A percentile compares a stretch with the other conserved stretches of the same genome.
Conservation (phyloP, 2,329 filamentous ascomycete genomes). For the Scedosporium dehoogii region DNA sequence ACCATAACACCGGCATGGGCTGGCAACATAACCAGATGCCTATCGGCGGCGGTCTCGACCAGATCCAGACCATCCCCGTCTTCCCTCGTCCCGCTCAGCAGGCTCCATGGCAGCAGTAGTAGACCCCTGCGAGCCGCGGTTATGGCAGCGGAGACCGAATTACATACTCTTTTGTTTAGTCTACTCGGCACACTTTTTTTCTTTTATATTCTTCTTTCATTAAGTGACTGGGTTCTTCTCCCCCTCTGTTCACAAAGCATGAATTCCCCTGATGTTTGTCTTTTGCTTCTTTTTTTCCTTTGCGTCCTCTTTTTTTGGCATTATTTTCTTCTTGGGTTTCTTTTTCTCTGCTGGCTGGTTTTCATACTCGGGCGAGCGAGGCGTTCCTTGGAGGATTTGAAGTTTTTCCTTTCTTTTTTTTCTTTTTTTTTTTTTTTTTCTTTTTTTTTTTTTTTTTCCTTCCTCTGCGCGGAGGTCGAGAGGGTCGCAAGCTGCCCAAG, state of each 20-base stretch:
- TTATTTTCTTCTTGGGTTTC: neutral
- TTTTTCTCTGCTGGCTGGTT: neutral
- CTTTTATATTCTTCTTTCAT: slow-evolving; percentile 7
- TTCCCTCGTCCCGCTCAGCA: slow-evolving; percentile 72
- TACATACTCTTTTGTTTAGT: slow-evolving; percentile 2
- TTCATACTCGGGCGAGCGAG: slow-evolving; percentile 5
- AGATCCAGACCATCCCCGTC: slow-evolving; percentile 67
- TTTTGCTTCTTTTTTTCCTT: slow-evolving; percentile 8
- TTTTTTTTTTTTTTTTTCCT: neutral
- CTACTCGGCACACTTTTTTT: slow-evolving; percentile 4
- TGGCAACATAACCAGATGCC: slow-evolving; percentile 76
- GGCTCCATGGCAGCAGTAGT: slow-evolving; percentile 48
- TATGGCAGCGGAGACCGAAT: neutral
- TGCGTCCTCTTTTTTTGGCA: neutral
- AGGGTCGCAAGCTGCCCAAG: no score
- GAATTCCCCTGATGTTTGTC: slow-evolving; percentile 9
- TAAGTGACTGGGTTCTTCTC: neutral
- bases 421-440: neutral
- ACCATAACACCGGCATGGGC: slow-evolving; percentile 75
- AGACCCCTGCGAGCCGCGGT: neutral
- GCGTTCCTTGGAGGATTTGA: slow-evolving; percentile 1
- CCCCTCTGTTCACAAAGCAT: neutral
- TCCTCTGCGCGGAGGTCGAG: no score
- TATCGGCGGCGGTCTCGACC: slow-evolving; percentile 73
- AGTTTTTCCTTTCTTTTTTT: neutral